Conservation (phyloP, 805 yeast genomes). For the Soucietia sequanensis region DNA sequence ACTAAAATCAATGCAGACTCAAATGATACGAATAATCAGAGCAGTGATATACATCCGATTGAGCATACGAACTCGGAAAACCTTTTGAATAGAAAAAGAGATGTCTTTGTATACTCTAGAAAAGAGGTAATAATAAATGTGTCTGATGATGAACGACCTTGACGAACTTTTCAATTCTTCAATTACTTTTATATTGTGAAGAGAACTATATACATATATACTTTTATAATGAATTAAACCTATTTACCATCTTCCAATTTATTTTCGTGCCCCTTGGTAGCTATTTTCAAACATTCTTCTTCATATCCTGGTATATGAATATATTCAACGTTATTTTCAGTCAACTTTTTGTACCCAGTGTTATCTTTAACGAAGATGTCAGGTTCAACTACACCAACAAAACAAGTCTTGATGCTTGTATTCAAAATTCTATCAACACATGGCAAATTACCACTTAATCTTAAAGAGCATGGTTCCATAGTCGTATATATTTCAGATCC, state of each 20-base stretch:
- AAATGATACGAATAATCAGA: conserved; percentile 1
- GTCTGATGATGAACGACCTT: conserved; percentile 24
- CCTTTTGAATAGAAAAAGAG: conserved; percentile 19
- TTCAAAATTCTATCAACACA: conserved; percentile 78
- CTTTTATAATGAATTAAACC: background rate
- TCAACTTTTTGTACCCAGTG: conserved; percentile 55
- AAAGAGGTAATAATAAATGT: conserved; percentile 31
- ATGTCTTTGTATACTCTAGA: conserved; percentile 38
- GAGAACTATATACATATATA: background rate
- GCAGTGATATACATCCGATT: too few relatives aligned
- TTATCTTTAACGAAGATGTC: conserved; percentile 82
- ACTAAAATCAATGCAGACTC: conserved; percentile 1
- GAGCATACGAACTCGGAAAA: conserved; percentile 5
- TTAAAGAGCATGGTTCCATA: conserved; percentile 93
- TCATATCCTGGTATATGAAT: conserved; percentile 83
- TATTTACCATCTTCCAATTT: conserved; percentile 5
- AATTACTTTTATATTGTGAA: too few relatives aligned
- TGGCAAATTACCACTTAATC: conserved; percentile 87
- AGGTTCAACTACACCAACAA: conserved; percentile 92
- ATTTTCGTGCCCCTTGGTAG: conserved; percentile 67
- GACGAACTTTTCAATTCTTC: too few relatives aligned
- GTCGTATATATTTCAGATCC: conserved; percentile 89
- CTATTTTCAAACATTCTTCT: conserved; percentile 62
- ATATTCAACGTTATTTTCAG: conserved; percentile 62
- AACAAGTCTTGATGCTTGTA: conserved; percentile 63